phyloP scores from a whole-genome alignment of 441 rosid genomes.

The Gossypium armourianum region DNA sequence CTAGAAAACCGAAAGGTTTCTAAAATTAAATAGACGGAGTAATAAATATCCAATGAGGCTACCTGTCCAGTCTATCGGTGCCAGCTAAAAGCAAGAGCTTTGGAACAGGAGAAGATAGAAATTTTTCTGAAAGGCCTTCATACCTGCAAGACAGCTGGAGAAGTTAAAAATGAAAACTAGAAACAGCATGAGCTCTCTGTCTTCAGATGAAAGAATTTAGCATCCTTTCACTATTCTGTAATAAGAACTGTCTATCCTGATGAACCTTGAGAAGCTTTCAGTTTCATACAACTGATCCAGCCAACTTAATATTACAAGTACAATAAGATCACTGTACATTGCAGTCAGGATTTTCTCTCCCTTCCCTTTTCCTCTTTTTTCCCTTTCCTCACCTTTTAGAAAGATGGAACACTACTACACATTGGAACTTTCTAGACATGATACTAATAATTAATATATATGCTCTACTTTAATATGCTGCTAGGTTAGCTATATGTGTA shows the following conservation, averaged over 20 bases:
- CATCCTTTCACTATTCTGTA: not conserved
- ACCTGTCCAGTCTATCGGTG: slow-evolving; percentile 87
- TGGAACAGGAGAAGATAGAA: slow-evolving; percentile 71
- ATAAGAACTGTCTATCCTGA: not conserved
- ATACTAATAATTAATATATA: not conserved
- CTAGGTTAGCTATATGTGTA: not conserved
- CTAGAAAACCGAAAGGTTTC: not conserved
- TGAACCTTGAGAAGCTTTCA: not conserved
- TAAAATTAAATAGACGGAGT: not conserved
- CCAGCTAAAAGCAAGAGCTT: slow-evolving; percentile 83
- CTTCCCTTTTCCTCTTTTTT: not conserved
- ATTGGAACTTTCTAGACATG: not conserved
- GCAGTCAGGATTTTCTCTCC: not conserved
- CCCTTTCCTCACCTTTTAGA: not conserved
- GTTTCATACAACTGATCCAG: not conserved
- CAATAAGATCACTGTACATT: not conserved
- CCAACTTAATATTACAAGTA: not conserved
- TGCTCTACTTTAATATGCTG: not conserved
- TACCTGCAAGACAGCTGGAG: slow-evolving; percentile 50
- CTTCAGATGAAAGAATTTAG: not conserved
- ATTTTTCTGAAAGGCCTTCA: slow-evolving; percentile 84
- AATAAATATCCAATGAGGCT: not conserved
- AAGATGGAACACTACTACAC: not conserved
- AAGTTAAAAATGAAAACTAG: not conserved
- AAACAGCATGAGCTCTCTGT: not conserved